A percentile compares a stretch with the other conserved stretches of the same genome.
phyloP scores from a whole-genome alignment of 2,329 filamentous ascomycete species.

The Xylaria sp. region DNA sequence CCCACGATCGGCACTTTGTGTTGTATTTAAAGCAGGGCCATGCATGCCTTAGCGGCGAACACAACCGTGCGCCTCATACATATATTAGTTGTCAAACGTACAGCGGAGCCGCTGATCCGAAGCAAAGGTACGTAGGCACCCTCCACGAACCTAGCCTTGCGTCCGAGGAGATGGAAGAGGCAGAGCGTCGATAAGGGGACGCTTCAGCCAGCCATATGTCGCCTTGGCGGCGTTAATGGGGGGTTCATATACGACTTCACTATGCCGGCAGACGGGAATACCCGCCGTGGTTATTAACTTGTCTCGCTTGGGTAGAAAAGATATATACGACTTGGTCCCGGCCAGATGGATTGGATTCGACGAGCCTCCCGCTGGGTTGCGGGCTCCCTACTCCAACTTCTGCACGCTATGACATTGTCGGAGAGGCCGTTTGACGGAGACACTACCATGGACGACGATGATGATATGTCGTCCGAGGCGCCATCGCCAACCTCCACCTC shows the following conservation, averaged over 20 bases:
- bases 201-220: slow-evolving; percentile 2
- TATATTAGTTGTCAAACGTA: neutral
- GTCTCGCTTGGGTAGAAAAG: slow-evolving; percentile 20
- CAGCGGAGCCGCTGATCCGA: slow-evolving; percentile 1
- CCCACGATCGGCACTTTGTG: slow-evolving; percentile 2
- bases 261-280: slow-evolving; percentile 3
- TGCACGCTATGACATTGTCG: slow-evolving; percentile 31
- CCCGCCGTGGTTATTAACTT: slow-evolving; percentile 12
- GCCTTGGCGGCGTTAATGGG: slow-evolving; percentile 15
- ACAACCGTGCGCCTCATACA: neutral
- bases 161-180: neutral
- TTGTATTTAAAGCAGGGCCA: neutral
- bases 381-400: slow-evolving; percentile 28
- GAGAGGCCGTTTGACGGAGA: slow-evolving; percentile 3
- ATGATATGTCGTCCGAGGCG: slow-evolving; percentile 8
- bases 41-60: neutral
- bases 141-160: neutral
- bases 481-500: slow-evolving; percentile 4
- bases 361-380: slow-evolving; percentile 3
- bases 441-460: slow-evolving; percentile 22
- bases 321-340: slow-evolving; percentile 20
- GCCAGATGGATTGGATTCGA: slow-evolving; percentile 3
- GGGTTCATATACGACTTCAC: slow-evolving; percentile 15
- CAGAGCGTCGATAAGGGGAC: neutral
- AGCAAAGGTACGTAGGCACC: slow-evolving; percentile 4